Conservation (phyloP, 768 basidiomycete species). For the Tylopilus plumbeoviolaceoides region DNA sequence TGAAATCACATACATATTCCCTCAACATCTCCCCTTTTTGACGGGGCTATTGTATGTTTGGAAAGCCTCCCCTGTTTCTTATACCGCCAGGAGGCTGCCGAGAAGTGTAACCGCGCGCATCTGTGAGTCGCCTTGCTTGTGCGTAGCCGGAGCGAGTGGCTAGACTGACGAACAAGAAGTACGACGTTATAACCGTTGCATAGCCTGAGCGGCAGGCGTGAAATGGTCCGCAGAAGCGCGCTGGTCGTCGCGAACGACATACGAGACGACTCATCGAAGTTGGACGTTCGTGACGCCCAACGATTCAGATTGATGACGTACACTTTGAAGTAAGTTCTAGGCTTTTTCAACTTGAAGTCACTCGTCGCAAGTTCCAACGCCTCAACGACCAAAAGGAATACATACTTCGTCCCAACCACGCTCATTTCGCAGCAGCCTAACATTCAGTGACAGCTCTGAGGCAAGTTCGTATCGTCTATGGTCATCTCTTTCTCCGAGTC, state of each 20-base stretch:
- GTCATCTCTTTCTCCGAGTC: too few relatives aligned
- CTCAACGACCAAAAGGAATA: too few relatives aligned
- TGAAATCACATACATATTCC: constrained; percentile 62
- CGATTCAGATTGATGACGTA: too few relatives aligned
- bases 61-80: constrained; percentile 40
- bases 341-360: too few relatives aligned
- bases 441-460: too few relatives aligned
- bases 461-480: too few relatives aligned
- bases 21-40: constrained; percentile 84
- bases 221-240: constrained; percentile 4
- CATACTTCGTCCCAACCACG: too few relatives aligned
- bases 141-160: neutral
- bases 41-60: constrained; percentile 59
- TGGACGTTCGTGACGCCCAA: too few relatives aligned
- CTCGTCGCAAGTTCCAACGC: too few relatives aligned
- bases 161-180: neutral
- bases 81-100: constrained; percentile 40
- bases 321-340: too few relatives aligned
- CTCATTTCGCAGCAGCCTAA: too few relatives aligned
- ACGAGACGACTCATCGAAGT: too few relatives aligned
- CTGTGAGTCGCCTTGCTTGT: neutral
- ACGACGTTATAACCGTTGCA: constrained; percentile 18
- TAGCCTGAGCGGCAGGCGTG: constrained; percentile 16
- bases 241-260: neutral
- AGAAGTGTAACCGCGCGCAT: constrained; percentile 43